Evolutionary conservation across 352 stramenopile species (phyloP), one percentile per base, ranked within the genome.

Genomic region (Phytophthora vignae): DNA sequence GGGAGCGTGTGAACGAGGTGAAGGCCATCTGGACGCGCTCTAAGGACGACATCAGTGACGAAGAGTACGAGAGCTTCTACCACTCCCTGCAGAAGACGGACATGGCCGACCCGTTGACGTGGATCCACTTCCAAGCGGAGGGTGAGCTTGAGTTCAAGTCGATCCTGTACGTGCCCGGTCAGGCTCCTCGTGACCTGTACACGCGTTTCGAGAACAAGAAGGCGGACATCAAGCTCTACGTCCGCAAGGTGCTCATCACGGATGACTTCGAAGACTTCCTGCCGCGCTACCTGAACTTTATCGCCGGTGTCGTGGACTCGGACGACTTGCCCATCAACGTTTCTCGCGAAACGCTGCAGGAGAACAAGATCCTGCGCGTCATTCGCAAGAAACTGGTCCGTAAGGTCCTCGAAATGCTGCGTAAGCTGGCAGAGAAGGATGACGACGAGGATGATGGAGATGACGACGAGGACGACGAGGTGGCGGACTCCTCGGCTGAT

Each of bases 301-400:
- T 99, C 62, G 86, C 90, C n/a, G 98, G 98, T 71, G 98, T 99
- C 42, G 97, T 99, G 19, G 98, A 99, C 88, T 98, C 89, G 53
- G 98, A 99, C 71, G 98, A 99, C 79, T 81, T 99, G 36, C 98
- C 98, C 8, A 97, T 99, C 60, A 99, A 99, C 78, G 98, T 99
- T 22, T 99, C 98, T 64, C 94, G 98, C 66, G 98, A 99, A 82
- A 99, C 96, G 57, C 87, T 99, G 50, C 98, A 99, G 78, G 97
- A 99, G 83, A 98, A 98, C 81, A 99, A 99, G 81, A 98, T 99
- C 62, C 77, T 99, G 58, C 97, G 98, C 68, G 97, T 99, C 49
- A 99, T 99, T 76, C 96, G 97, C 64, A 99, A 99, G 90, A 99
- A 99, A 74, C 83, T 99, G 17, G 97, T 99, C n/a, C 93, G 98